Conservation (phyloP, 768 basidiomycete species). For the Naganishia antarctica region DNA sequence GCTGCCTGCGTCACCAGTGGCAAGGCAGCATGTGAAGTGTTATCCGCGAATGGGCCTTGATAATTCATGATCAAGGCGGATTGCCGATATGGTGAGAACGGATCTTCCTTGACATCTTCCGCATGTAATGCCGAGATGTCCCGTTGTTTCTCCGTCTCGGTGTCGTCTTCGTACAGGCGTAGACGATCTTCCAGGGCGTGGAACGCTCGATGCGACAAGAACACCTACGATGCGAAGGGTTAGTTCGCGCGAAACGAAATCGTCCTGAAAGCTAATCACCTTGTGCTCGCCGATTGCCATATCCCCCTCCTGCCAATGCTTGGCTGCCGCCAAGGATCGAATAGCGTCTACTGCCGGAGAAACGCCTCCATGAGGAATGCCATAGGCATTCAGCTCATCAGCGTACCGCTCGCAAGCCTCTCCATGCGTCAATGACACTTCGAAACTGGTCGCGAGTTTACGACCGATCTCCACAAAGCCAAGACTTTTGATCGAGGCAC, state of each 20-base stretch:
- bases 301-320: conserved; percentile 63
- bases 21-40: conserved; percentile 62
- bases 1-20: conserved; percentile 70
- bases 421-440: conserved; percentile 75
- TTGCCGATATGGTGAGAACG: conserved; percentile 70
- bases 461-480: conserved; percentile 74
- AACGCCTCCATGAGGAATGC: conserved; percentile 22
- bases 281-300: conserved; percentile 76
- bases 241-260: not conserved
- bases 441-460: conserved; percentile 63
- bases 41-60: conserved; percentile 31
- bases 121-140: conserved; percentile 52
- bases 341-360: conserved; percentile 25
- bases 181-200: conserved; percentile 81
- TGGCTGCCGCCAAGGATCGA: conserved; percentile 34
- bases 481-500: conserved; percentile 78
- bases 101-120: conserved; percentile 57
- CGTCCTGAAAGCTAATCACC: conserved; percentile 54
- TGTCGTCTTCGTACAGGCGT: conserved; percentile 72
- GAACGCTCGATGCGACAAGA: conserved; percentile 79
- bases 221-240: conserved; percentile 58
- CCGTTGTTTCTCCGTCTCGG: conserved; percentile 62
- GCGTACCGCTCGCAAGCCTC: conserved; percentile 83
- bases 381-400: conserved; percentile 56
- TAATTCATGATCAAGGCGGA: conserved; percentile 19